Conservation (phyloP, 176 grass and related monocot species). For the Pontederia crassipes region DNA sequence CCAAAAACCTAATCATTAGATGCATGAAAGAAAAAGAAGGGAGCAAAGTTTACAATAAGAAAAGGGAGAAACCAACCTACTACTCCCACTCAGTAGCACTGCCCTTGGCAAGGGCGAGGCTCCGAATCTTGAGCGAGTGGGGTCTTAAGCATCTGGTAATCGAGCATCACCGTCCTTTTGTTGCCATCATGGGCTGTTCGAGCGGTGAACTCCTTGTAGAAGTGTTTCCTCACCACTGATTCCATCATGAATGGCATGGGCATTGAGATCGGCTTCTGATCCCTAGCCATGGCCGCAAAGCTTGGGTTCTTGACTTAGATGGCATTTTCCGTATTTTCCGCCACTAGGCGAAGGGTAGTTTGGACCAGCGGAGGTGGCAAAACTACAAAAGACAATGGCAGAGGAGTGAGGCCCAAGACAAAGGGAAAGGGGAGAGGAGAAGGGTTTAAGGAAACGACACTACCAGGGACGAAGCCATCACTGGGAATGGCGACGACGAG, state of each 20-base stretch:
- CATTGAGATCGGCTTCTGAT: conserved; percentile 80
- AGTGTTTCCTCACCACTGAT: conserved; percentile 84
- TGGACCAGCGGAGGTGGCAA: conserved; percentile 17
- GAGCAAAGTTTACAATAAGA: not conserved
- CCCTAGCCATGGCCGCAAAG: conserved; percentile 32
- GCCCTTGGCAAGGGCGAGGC: conserved; percentile 55
- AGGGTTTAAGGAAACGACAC: conserved; percentile 34
- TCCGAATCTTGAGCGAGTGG: conserved; percentile 69
- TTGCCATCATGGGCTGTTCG: conserved; percentile 82
- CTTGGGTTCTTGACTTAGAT: conserved; percentile 50
- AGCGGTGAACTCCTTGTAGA: conserved; percentile 66
- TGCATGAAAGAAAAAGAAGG: no score
- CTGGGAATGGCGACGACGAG: no score
- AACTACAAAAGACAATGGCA: conserved; percentile 12
- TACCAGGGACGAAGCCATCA: conserved; percentile 48
- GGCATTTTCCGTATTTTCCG: conserved; percentile 10
- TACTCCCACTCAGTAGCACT: conserved; percentile 95
- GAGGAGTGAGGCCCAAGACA: not conserved
- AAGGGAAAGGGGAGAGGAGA: conserved; percentile 2
- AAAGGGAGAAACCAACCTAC: conserved; percentile 39
- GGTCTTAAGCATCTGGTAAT: conserved; percentile 86
- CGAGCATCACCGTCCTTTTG: conserved; percentile 97
- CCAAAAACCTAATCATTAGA: no score
- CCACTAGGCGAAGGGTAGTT: conserved; percentile 8
- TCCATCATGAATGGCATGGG: conserved; percentile 88